Base-by-base conservation (phyloP, 306 rosid species). In the Cucurbita ficifolia region DNA sequence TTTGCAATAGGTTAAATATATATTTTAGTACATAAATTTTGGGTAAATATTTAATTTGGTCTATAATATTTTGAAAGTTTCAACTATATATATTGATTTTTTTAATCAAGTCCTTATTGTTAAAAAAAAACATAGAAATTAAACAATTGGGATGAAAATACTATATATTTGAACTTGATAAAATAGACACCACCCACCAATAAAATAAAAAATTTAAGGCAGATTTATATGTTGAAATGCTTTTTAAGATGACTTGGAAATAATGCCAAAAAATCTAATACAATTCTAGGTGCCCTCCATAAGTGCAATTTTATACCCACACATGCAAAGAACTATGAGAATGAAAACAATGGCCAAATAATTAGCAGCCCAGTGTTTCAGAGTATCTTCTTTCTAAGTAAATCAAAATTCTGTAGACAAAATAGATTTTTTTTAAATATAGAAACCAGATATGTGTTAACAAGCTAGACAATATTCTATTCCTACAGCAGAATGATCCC, bases 401-500 rank as follows among this genome's bases (percentile, higher is more conserved):
- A 70, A 49, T 49, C 45, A 0, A 33, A 50, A 24, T 49, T 9
- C 1, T 33, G 29, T 29, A 4, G 43, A 48, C 57, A 1, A 69
- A 48, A 46, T 38, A 36, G 1, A 14, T 1, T 7, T 33, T 69
- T 24, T 17, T 1, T 0, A 70, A 29, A 49, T 14, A 49, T 14
- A 50, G 33, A 49, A 29, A 70, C 46, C 59, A 29, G 18, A 69
- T 16, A 29, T 8, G 43, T 49, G 57, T 48, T 33, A 16, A 29
- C 39, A 50, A 33, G 22, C 55, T 49, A 49, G 9, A 50, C 59
- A 49, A 70, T 14, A 69, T 48, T 48, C 46, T 70, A 70, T 55
- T 70, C 74, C 74, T 70, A 70, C 29, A 49, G 59, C 74, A 50
- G 59, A 49, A 70, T 70, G 74, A 46, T 70, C 74, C 58, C 33